phyloP scores from a whole-genome alignment of 2,329 filamentous ascomycete species.

The Aspergillus sp. region DNA sequence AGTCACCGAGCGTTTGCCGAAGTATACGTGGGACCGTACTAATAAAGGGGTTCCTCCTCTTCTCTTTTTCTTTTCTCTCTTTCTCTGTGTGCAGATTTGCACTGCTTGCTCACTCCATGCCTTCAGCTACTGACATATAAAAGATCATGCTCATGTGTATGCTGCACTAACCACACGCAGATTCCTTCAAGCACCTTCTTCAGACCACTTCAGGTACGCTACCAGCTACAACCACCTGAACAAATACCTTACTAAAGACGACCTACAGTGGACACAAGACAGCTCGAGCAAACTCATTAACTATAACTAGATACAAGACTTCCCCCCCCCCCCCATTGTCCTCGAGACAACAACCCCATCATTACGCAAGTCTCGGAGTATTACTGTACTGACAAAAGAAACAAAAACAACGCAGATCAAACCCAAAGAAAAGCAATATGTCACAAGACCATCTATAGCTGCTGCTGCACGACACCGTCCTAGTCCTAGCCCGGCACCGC shows the following conservation, averaged over 20 bases:
- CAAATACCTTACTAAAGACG: too few relatives aligned
- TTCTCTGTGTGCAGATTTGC: background rate
- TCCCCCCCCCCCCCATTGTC: slow-evolving; percentile 1
- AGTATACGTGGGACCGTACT: background rate
- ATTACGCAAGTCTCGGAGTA: slow-evolving; percentile 7
- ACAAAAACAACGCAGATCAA: slow-evolving; percentile 1
- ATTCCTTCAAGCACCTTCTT: too few relatives aligned
- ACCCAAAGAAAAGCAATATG: slow-evolving; percentile 11
- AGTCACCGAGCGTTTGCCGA: background rate
- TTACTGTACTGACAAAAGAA: slow-evolving; percentile 4
- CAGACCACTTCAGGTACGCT: background rate
- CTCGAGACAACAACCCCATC: slow-evolving; percentile 6
- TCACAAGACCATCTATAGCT: slow-evolving; percentile 12
- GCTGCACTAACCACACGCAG: too few relatives aligned
- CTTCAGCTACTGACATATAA: too few relatives aligned
- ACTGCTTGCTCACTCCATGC: too few relatives aligned
- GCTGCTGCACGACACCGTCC: background rate
- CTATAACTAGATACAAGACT: slow-evolving; percentile 10
- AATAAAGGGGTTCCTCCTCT: background rate
- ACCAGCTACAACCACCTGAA: too few relatives aligned
- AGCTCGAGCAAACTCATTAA: slow-evolving; percentile 5
- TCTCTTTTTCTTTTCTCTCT: background rate
- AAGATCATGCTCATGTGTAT: too few relatives aligned
- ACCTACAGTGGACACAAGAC: too few relatives aligned
- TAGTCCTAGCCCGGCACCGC: background rate